Evolutionary conservation across 306 rosid genomes (phyloP), one percentile per base, ranked within the genome.

Genomic region (Vicia faba): DNA sequence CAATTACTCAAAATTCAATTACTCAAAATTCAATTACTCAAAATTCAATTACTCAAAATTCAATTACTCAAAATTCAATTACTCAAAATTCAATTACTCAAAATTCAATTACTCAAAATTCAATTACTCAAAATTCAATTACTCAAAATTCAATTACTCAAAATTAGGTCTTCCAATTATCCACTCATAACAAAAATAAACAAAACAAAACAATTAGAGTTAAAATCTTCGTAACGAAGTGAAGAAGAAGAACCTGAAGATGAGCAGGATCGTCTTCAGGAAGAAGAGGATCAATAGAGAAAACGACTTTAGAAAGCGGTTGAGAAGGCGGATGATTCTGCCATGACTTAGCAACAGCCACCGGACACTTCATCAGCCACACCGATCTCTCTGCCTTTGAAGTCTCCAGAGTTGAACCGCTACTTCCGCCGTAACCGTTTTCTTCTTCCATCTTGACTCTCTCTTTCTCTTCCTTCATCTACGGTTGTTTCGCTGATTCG

Each of bases 291-390:
- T 95, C 92, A 20, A 95, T 89, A 54, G 99, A 90, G 54, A 95
- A 90, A 11, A 95, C 87, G 63, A 95, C 99, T 77, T 95, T 95
- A 15, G 99, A 84, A 49, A 95, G 82, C 10, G 95, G 89, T 72
- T 86, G 96, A 1, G 96, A 86, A 46, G 89, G 79, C 31, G 91
- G 81, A 51, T 88, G 95, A 66, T 83, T 70, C 71, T 85, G 85
- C 99, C 99, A 95, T 12, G 97, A 85, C 81, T 90, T 95, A 0
- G 99, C 89, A 13, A 95, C 96, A 1, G 73, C 91, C 60, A 84
- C 45, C 2, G 97, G 99, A 26, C 97, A 88, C 90, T 95, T 95
- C 99, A 95, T 95, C 69, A 95, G 68, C 97, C 99, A 93, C 66
- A 90, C 99, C 25, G 97, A 87, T 81, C 91, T 85, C 75, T 93